These are phyloP conservation scores for Thalassiosira delicatula DNA, from an alignment of 352 stramenopile genomes.

Conservation along the genomic window DNA sequence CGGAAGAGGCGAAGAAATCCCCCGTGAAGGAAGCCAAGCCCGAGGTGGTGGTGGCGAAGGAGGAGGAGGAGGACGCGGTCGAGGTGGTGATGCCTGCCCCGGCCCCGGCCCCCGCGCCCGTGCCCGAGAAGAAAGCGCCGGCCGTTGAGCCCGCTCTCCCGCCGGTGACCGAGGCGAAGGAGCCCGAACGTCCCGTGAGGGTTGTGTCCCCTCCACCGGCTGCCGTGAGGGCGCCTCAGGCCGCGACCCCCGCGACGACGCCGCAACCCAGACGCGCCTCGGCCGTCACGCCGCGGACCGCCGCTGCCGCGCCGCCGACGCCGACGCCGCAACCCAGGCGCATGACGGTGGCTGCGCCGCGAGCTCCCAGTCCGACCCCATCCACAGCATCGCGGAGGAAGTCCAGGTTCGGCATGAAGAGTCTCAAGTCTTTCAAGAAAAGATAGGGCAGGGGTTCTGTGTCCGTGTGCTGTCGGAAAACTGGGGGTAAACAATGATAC, in stretches of 20 bases:
- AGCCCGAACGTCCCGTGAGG: conserved; percentile 2
- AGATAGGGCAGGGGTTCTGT: no score
- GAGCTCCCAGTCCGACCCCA: neutral
- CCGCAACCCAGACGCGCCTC: neutral
- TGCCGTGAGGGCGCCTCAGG: neutral
- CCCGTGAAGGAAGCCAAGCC: conserved; percentile 2
- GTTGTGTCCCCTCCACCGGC: conserved; percentile 3
- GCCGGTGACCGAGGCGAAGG: neutral
- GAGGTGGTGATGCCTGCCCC: neutral
- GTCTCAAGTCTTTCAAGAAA: conserved; percentile 23
- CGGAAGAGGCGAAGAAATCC: conserved; percentile 4
- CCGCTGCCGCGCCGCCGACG: neutral
- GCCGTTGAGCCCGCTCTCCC: neutral
- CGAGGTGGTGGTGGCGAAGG: conserved; percentile 3
- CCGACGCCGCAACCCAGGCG: neutral
- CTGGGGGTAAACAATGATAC: no score
- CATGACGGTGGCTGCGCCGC: neutral
- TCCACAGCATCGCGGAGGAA: conserved; percentile 12
- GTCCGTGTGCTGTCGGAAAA: no score
- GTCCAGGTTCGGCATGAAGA: conserved; percentile 38
- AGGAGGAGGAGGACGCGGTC: neutral
- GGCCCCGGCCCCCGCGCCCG: neutral
- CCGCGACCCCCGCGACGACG: neutral
- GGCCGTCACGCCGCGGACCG: neutral
- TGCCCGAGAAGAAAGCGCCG: conserved; percentile 1